Evolutionary conservation across 2,329 filamentous ascomycete genomes (phyloP), one percentile per base, ranked within the genome.

Genomic region (Penicillium freii): DNA sequence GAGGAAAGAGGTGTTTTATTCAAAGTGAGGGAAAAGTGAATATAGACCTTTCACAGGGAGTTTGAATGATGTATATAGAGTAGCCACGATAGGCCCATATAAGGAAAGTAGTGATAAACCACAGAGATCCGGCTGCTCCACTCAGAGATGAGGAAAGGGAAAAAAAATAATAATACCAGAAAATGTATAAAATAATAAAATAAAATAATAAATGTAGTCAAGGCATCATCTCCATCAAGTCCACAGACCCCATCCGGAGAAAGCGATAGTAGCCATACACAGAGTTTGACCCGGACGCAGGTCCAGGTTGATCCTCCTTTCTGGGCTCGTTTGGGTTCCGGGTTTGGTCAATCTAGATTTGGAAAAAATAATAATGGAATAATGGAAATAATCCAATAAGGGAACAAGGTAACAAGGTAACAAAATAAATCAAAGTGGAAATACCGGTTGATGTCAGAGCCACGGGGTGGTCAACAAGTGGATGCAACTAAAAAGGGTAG

Each of bases 291-390:
- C 70, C 66, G 69, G 71, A 73, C 70, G 71, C 71, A 73, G 71
- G 70, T 72, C 71, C 71, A 73, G 70, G 70, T 65, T 72, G 71
- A 73, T 73, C 70, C 70, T 70, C 69, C 69, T 69, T 71, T 71
- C 66, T 69, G 66, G 68, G 61, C 66, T 69, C 64, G 68, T 69
- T 68, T 69, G 63, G 66, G 63, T 34, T 67, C 69, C 67, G 66
- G 66, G 66, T 65, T 69, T 69, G 62, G 68, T 65, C 63, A 61
- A 64, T 64, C 63, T 63, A 66, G 62, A 63, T 55, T 58, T 52
- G 47, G n/a, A 55, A 39, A 58, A 59, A 17, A 34, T 36, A 56
- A 56, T 54, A 56, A 51, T 58, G 0, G 0, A 1, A 59, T 55
- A 44, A 56, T 52, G 5, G 36, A 56, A 56, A 56, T 53, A 51